Percentiles rank a stretch among this genome's conserved stretches.
Conservation (phyloP, 2,329 filamentous ascomycete genomes). For the Remersonia thermophila region DNA sequence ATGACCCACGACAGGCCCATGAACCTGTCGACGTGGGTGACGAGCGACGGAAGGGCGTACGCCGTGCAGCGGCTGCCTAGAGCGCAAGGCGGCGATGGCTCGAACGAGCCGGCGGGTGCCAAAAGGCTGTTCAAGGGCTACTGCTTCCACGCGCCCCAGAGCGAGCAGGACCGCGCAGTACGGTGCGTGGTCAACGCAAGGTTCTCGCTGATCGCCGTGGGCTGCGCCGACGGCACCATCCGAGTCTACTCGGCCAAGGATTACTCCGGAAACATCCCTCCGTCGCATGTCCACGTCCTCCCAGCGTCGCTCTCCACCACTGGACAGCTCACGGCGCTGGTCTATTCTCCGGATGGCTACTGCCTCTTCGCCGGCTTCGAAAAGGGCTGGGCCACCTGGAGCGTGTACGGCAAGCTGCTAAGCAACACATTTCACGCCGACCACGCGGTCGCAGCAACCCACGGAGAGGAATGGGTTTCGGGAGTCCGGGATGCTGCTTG, state of each 20-base stretch:
- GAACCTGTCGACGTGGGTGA: slow-evolving; percentile 90
- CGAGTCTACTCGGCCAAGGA: slow-evolving; percentile 88
- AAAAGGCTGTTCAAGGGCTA: slow-evolving; percentile 76
- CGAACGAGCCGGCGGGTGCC: slow-evolving; percentile 31
- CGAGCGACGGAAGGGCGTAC: slow-evolving; percentile 75
- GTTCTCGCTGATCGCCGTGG: slow-evolving; percentile 85
- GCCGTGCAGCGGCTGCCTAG: slow-evolving; percentile 64
- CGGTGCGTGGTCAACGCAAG: slow-evolving; percentile 82
- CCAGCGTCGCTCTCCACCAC: slow-evolving; percentile 56
- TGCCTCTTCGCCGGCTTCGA: slow-evolving; percentile 90
- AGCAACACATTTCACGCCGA: slow-evolving; percentile 74
- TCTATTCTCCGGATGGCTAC: slow-evolving; percentile 90
- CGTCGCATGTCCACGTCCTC: slow-evolving; percentile 65
- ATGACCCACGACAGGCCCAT: slow-evolving; percentile 94
- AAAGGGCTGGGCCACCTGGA: slow-evolving; percentile 91
- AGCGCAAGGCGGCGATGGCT: slow-evolving; percentile 27
- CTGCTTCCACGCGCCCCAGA: slow-evolving; percentile 70
- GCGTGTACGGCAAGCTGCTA: slow-evolving; percentile 85
- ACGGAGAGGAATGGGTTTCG: slow-evolving; percentile 73
- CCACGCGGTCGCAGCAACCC: slow-evolving; percentile 46
- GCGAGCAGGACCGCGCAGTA: slow-evolving; percentile 47
- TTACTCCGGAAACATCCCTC: slow-evolving; percentile 82
- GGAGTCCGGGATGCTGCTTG: slow-evolving; percentile 69
- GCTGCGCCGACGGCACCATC: slow-evolving; percentile 66
- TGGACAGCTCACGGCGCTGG: slow-evolving; percentile 60